A percentile compares a stretch with the other conserved stretches of the same genome.
Evolutionary conservation across 2,329 filamentous ascomycete species (phyloP).

Genomic region (Elsinoe necatrix): DNA sequence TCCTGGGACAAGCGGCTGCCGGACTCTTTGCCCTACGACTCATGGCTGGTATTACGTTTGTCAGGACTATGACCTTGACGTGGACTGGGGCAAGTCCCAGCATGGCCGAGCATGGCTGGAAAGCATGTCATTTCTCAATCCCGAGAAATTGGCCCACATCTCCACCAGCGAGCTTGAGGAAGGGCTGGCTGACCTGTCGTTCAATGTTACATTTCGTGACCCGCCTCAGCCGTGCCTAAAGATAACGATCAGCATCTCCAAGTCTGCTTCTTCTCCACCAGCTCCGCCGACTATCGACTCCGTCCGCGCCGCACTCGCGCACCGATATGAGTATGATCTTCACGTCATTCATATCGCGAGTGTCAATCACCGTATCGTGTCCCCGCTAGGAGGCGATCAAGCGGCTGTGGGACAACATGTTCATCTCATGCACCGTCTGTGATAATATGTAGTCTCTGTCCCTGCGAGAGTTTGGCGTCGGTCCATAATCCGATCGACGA

Average conservation of each 20-base stretch:
- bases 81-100: not conserved
- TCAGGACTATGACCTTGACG: not conserved
- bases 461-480: constrained; percentile 2
- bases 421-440: not conserved
- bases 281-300: constrained; percentile 3
- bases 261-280: not conserved
- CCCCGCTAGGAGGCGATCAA: not conserved
- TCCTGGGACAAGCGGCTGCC: not conserved
- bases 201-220: not conserved
- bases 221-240: not conserved
- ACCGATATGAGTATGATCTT: constrained; percentile 4
- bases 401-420: not conserved
- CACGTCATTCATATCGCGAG: not conserved
- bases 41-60: not conserved
- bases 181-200: too few species aligned
- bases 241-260: constrained; percentile 5
- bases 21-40: not conserved
- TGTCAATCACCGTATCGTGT: not conserved
- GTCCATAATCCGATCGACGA: not conserved
- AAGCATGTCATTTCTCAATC: not conserved
- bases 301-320: not conserved
- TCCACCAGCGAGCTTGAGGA: too few species aligned
- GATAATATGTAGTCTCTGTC: not conserved
- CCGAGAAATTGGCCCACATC: too few species aligned
- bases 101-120: not conserved